Conservation (phyloP, 805 yeast genomes). For the Candida nemodendra region DNA sequence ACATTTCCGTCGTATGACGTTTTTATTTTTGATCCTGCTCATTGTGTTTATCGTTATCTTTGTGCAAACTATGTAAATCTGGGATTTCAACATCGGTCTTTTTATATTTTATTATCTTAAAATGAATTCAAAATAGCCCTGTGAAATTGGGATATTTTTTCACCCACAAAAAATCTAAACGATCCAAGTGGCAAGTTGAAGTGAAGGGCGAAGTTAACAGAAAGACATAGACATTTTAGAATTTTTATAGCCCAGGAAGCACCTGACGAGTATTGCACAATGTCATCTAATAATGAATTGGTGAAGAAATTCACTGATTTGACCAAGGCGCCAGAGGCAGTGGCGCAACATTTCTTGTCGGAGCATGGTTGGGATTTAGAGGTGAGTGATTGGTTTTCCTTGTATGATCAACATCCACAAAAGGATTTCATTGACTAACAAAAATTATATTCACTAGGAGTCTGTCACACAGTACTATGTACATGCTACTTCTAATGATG, state of each 20-base stretch:
- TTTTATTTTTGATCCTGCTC: constrained; percentile 11
- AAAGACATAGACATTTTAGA: too few relatives aligned
- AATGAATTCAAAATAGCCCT: neutral
- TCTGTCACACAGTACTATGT: constrained; percentile 30
- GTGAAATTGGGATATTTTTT: neutral
- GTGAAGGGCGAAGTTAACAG: too few relatives aligned
- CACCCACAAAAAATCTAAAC: constrained; percentile 5
- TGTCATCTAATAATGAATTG: constrained; percentile 18
- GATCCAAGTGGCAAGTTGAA: constrained; percentile 7
- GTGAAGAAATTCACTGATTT: constrained; percentile 36
- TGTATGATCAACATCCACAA: too few relatives aligned
- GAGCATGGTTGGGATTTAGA: constrained; percentile 30
- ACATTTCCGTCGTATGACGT: constrained; percentile 13
- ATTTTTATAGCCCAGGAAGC: too few relatives aligned
- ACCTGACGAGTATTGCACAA: too few relatives aligned
- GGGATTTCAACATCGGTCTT: constrained; percentile 50
- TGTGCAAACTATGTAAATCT: constrained; percentile 27
- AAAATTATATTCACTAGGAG: too few relatives aligned
- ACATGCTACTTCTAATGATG: constrained; percentile 17
- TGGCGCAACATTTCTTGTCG: constrained; percentile 38
- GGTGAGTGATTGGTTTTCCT: too few relatives aligned
- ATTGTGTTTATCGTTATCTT: constrained; percentile 27
- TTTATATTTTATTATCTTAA: constrained; percentile 7
- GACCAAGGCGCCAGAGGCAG: constrained; percentile 36
- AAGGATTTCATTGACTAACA: too few relatives aligned